Evolutionary conservation across 495 filamentous ascomycete genomes (phyloP), one percentile per base, ranked within the genome.

Genomic region (Penicillium egyptiacum): DNA sequence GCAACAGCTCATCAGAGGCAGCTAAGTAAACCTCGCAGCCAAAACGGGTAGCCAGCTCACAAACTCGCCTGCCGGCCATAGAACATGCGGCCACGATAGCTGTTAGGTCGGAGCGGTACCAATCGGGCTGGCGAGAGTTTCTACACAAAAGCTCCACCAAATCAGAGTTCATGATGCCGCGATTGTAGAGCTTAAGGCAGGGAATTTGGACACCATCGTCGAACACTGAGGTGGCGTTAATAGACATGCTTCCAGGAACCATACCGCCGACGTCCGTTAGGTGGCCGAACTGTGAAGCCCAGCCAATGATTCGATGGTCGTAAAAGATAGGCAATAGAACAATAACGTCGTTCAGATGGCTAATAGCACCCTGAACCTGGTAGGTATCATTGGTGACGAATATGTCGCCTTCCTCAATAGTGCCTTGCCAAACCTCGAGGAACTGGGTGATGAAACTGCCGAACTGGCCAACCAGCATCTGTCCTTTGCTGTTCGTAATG

Each of bases 201-300:
- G 79, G 79, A n/a, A 80, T 77, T 54, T 81, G 79, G 0, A 81
- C 68, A 20, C 79, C 78, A 33, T 80, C 79, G 40, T 81, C 78
- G 47, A 80, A 81, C 10, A 81, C 70, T 2, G 75, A 80, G 4
- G 71, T 72, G 6, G 76, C 76, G 40, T 79, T 79, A 57, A 79
- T 78, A 3, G 77, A 79, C 73, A 81, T 79, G 52, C 77, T 80
- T 1, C 78, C 79, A 2, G 78, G 78, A 2, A 80, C 79, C 19
- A 76, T 77, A 7, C 79, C 79, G 4, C 79, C 78, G 0, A 80
- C 76, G 53, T 81, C 77, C 0, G 79, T 80, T 58, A 81, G 57
- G 37, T 81, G 79, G 3, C 79, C 78, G 28, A 81, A 80, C 54
- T 80, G 78, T 14, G 79, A 78, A 0, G 79, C 73, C 65, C 72